Evolutionary conservation across 192 early-diverging fungal species (phyloP), one percentile per base, ranked within the genome.

Genomic region (Chytriomyces sp.): DNA sequence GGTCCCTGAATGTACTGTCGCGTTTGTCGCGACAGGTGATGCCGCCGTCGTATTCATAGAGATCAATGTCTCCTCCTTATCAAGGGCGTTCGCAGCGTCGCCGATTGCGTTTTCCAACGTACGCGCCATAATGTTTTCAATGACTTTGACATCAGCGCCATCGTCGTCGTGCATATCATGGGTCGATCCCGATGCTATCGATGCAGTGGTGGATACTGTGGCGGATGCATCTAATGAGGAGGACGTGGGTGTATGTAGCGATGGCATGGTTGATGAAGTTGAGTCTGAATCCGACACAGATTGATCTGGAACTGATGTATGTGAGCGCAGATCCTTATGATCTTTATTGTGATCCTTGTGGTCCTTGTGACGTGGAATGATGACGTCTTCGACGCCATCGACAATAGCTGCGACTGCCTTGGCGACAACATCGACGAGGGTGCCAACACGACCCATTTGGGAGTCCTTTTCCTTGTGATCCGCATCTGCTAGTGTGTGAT

Each of bases 101-200:
- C 14, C 63, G 6, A 55, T 33, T n/a, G 65, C 52, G 17, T 36
- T 38, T 55, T 68, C 65, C 1, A 68, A 28, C n/a, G 65, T 39
- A 25, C 54, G 25, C 6, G 65, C 65, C 65, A 68, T 68, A 54
- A 68, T 68, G 22, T 68, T 55, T 55, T 52, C 52, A 12, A 68
- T 10, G 25, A 68, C 28, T 30, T 34, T 68, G 25, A 52, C 65
- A 33, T 68, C 52, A 22, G 37, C 34, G 14, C 52, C 30, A 54
- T 68, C 52, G 55, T 52, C 52, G n/a, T 55, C 65, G 17, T 68
- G 52, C 14, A 22, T 28, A 49, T 49, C 14, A 49, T 49, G 14
- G 44, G 22, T n/a, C n/a, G n/a, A n/a, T n/a, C n/a, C n/a, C n/a
- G n/a, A n/a, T n/a, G n/a, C n/a, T n/a, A n/a, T n/a, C n/a, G n/a